Percentiles rank a stretch among this genome's conserved stretches.
phyloP scores from a whole-genome alignment of 257 asterid genomes.

The Echium plantagineum region DNA sequence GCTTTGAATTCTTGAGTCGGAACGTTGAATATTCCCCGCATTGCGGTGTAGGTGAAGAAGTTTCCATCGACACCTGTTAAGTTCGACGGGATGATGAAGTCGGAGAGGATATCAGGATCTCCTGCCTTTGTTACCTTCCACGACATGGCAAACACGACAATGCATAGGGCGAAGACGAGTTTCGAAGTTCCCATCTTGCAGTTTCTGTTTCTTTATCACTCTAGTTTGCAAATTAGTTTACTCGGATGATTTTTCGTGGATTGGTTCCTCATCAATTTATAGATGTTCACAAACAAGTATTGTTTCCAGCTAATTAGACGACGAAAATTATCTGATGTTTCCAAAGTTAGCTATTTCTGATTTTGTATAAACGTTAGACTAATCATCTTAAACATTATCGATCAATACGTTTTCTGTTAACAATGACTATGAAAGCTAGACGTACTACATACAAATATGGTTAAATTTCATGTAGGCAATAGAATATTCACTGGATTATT shows the following conservation, averaged over 20 bases:
- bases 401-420: background rate
- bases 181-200: background rate
- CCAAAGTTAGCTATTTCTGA: no score
- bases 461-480: no score
- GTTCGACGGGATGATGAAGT: slow-evolving; percentile 14
- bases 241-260: background rate
- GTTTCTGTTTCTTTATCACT: background rate
- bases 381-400: background rate
- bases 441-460: no score
- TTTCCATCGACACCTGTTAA: slow-evolving; percentile 1
- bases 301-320: background rate
- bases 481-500: no score
- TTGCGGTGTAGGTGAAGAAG: slow-evolving; percentile 14
- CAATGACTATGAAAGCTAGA: no score
- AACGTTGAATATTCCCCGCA: slow-evolving; percentile 10
- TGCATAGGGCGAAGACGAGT: background rate
- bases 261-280: background rate
- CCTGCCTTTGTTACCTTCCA: slow-evolving; percentile 6
- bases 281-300: no score
- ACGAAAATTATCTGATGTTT: no score
- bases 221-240: background rate
- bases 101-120: slow-evolving; percentile 19
- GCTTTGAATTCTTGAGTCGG: slow-evolving; percentile 3
- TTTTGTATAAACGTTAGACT: no score
- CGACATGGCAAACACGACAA: slow-evolving; percentile 7